Conservation (phyloP, 768 basidiomycete species). For the Hygrocybe punicea region DNA sequence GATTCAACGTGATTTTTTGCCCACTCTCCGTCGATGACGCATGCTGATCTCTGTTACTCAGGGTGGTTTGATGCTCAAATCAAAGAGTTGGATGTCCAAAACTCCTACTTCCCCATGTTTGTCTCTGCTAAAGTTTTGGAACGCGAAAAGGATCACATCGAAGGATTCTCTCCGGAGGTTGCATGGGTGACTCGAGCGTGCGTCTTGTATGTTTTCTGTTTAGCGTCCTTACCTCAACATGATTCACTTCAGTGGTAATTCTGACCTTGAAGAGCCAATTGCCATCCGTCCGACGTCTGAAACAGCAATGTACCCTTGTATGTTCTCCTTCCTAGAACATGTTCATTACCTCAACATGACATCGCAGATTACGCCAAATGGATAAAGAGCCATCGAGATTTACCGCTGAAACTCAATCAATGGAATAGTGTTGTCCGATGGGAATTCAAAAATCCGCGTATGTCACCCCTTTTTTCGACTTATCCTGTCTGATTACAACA, state of each 20-base stretch:
- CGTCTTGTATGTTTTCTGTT: slow-evolving; percentile 30
- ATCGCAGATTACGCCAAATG: slow-evolving; percentile 93
- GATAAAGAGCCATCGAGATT: slow-evolving; percentile 96
- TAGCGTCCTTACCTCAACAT: slow-evolving; percentile 1
- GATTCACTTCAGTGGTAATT: slow-evolving; percentile 60
- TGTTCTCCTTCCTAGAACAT: slow-evolving; percentile 23
- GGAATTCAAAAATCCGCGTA: slow-evolving; percentile 99
- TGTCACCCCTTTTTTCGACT: neutral
- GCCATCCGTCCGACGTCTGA: slow-evolving; percentile 98
- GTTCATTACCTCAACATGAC: neutral
- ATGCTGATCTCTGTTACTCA: slow-evolving; percentile 25
- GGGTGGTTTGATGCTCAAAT: slow-evolving; percentile 93
- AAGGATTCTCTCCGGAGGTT: slow-evolving; percentile 98
- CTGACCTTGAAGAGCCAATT: slow-evolving; percentile 94
- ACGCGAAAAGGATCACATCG: slow-evolving; percentile 96
- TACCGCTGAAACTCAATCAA: slow-evolving; percentile 95
- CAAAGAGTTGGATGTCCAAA: slow-evolving; percentile 92
- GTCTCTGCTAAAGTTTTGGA: slow-evolving; percentile 90
- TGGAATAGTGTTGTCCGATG: slow-evolving; percentile 99
- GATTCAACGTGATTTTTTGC: slow-evolving; percentile 67
- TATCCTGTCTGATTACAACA: neutral
- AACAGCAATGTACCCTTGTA: slow-evolving; percentile 99
- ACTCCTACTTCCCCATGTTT: slow-evolving; percentile 99
- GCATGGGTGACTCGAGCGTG: slow-evolving; percentile 99
- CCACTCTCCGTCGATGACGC: neutral